A percentile compares a stretch with the other conserved stretches of the same genome.
Evolutionary conservation across 176 grass and related monocot genomes (phyloP).

Genomic region (Aegilops sharonensis): DNA sequence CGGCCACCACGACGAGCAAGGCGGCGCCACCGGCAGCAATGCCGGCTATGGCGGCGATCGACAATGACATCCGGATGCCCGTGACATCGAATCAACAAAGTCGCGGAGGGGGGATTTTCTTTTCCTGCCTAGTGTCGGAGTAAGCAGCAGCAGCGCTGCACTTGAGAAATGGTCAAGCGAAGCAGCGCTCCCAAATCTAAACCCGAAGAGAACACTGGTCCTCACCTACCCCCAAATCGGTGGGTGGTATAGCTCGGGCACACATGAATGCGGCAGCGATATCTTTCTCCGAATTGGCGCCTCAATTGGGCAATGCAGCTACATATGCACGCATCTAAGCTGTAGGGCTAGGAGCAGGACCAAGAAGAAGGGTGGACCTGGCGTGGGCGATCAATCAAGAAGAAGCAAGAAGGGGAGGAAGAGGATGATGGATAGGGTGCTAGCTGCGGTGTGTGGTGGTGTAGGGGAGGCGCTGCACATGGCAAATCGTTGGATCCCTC

Average conservation of each 20-base stretch:
- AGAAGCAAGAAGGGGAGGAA: neutral
- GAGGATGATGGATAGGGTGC: slow-evolving; percentile 21
- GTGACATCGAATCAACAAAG: slow-evolving; percentile 80
- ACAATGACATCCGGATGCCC: slow-evolving; percentile 72
- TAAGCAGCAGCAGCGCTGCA: neutral
- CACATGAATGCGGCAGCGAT: slow-evolving; percentile 32
- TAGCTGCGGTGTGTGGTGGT: slow-evolving; percentile 19
- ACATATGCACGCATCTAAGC: neutral
- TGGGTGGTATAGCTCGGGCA: slow-evolving; percentile 29
- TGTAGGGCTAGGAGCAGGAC: neutral
- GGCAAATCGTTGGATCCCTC: slow-evolving; percentile 30
- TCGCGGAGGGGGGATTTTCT: neutral
- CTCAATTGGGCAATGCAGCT: slow-evolving; percentile 44
- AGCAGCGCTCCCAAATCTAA: slow-evolving; percentile 20
- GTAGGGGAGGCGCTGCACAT: slow-evolving; percentile 3
- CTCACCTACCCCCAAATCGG: slow-evolving; percentile 42
- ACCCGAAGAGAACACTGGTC: neutral
- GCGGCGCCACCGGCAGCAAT: slow-evolving; percentile 53
- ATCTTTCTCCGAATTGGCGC: slow-evolving; percentile 21
- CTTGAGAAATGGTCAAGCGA: slow-evolving; percentile 8
- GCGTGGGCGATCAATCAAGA: slow-evolving; percentile 5
- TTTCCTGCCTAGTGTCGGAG: neutral
- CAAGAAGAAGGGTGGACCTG: slow-evolving; percentile 2
- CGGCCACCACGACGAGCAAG: slow-evolving; percentile 33
- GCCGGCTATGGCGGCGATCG: slow-evolving; percentile 69